phyloP scores from a whole-genome alignment of 2,329 filamentous ascomycete species.

The Whalleya microplaca region DNA sequence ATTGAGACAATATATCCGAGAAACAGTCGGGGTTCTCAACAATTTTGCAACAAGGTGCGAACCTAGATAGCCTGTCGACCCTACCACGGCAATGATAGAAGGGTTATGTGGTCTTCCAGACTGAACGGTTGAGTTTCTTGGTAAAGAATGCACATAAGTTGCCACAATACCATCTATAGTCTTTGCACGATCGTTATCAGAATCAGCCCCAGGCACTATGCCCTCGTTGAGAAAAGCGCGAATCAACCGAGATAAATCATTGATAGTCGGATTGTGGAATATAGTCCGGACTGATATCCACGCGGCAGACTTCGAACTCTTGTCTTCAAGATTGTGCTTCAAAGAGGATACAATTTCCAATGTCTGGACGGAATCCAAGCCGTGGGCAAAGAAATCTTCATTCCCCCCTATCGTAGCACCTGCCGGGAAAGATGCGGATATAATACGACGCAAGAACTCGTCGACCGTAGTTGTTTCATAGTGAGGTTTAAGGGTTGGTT shows the following conservation, averaged over 20 bases:
- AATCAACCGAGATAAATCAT: slow-evolving; percentile 5
- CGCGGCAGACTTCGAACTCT: neutral
- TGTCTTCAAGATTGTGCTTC: slow-evolving; percentile 13
- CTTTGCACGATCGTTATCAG: neutral
- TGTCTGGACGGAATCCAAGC: slow-evolving; percentile 22
- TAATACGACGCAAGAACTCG: slow-evolving; percentile 1
- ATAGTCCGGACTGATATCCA: slow-evolving; percentile 23
- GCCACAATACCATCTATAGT: slow-evolving; percentile 12
- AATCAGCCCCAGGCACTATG: slow-evolving; percentile 8
- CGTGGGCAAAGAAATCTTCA: slow-evolving; percentile 20
- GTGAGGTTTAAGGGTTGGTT: neutral
- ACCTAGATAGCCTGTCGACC: slow-evolving; percentile 27
- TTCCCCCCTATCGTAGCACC: slow-evolving; percentile 5
- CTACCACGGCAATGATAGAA: slow-evolving; percentile 16
- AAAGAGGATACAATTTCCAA: slow-evolving; percentile 12
- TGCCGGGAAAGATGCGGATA: neutral
- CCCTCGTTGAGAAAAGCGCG: slow-evolving; percentile 17
- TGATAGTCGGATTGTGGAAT: slow-evolving; percentile 18
- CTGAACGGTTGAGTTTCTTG: neutral
- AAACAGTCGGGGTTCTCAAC: neutral
- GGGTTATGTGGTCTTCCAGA: neutral
- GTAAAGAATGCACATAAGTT: slow-evolving; percentile 2
- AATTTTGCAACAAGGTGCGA: slow-evolving; percentile 4
- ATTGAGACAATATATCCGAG: slow-evolving; percentile 13
- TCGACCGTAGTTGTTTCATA: slow-evolving; percentile 6